Evolutionary conservation across 2,329 filamentous ascomycete species (phyloP), one percentile per base, ranked within the genome.

Genomic region (Botrytis cinerea): DNA sequence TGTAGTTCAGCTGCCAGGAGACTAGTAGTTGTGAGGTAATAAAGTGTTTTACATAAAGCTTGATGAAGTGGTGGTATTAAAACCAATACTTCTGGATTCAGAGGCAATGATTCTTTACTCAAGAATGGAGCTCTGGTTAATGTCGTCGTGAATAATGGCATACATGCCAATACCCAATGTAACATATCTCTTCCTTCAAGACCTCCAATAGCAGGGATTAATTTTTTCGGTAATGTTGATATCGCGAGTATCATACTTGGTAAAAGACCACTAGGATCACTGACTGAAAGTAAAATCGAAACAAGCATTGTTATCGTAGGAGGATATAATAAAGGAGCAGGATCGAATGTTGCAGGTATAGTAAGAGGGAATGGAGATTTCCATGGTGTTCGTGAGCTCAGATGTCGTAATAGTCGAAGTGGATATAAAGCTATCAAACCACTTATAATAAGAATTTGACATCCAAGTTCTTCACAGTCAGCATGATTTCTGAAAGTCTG

Each of bases 281-380:
- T 86, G 69, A 87, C 85, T 12, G 90, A 89, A 60, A 97, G 86
- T 16, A 95, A 90, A 7, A 96, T 84, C 1, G 94, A 90, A 43
- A 96, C 91, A 63, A 95, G 86, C 25, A 95, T 83, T 0, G 95
- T 93, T 45, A 97, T 86, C 3, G 91, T 83, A 9, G 92, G 87
- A 28, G 95, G 95, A 80, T 98, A 98, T 73, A 98, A 83, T n/a
- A 97, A 86, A 18, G 95, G 93, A 10, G 95, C 95, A 4, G 94
- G 95, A 80, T 98, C 95, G 82, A 98, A 97, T n/a, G 88, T 87
- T 6, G 89, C 84, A 0, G 94, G 94, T 54, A 97, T 84, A 45
- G 80, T 80, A 51, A 91, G 78, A 32, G 75, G 73, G 18, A 78
- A 73, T 40, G 77, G 76, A 25, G 61, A 72, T 71, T 78, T 76